These are phyloP conservation scores for Claviceps purpurea DNA, from an alignment of 2,329 filamentous ascomycete species.

Conservation along the genomic window DNA sequence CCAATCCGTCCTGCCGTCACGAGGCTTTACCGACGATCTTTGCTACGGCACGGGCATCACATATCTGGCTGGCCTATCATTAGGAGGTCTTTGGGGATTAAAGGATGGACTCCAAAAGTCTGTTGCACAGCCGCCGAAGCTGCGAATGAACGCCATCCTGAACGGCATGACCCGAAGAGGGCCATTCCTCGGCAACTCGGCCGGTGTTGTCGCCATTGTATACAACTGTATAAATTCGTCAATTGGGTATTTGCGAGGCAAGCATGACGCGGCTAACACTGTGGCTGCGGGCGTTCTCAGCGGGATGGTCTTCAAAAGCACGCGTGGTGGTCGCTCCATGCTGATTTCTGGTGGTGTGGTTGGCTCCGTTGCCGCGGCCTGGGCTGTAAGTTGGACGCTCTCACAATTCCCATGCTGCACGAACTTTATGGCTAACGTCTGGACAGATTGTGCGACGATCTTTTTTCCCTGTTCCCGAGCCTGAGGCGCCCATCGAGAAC, in stretches of 20 bases:
- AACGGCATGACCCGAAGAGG: conserved; percentile 89
- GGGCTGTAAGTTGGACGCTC: conserved; percentile 61
- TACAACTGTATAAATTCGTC: conserved; percentile 90
- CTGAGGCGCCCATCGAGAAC: conserved; percentile 13
- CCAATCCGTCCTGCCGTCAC: conserved; percentile 79
- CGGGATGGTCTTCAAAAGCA: conserved; percentile 95
- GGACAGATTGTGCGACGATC: conserved; percentile 25
- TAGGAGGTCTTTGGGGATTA: conserved; percentile 86
- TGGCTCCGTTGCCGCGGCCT: conserved; percentile 68
- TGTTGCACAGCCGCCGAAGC: conserved; percentile 67
- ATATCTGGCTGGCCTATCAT: conserved; percentile 72
- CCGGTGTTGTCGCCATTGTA: conserved; percentile 86
- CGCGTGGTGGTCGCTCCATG: conserved; percentile 80
- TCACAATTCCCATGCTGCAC: background rate
- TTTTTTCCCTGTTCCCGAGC: conserved; percentile 27
- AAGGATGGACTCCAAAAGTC: conserved; percentile 76
- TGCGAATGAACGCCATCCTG: conserved; percentile 84
- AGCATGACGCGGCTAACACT: conserved; percentile 84
- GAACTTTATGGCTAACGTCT: conserved; percentile 1
- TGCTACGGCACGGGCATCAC: conserved; percentile 95
- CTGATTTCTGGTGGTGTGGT: conserved; percentile 87
- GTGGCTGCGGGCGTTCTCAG: conserved; percentile 74
- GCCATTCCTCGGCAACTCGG: conserved; percentile 91
- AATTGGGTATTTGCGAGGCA: conserved; percentile 65
- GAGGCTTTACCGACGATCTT: conserved; percentile 95